Conservation (phyloP, 148 eudicot species). For the Cornus florida region DNA sequence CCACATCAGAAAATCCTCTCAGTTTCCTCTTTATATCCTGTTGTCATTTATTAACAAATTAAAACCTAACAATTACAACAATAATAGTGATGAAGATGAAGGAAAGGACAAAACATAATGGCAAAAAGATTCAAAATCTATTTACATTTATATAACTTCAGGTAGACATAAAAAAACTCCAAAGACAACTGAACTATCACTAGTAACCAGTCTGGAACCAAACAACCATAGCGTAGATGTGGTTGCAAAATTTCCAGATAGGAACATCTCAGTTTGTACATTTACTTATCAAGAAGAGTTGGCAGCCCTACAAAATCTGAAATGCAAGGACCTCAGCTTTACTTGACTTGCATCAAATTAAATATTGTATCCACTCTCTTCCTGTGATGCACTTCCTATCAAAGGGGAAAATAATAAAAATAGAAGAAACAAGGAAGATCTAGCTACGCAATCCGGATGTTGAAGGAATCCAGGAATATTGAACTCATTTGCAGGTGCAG, state of each 20-base stretch:
- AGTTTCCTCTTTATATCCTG: not conserved
- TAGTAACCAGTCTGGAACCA: not conserved
- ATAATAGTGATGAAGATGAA: not conserved
- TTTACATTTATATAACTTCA: not conserved
- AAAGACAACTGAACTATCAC: not conserved
- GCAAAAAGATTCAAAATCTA: not conserved
- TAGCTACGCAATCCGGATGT: not conserved
- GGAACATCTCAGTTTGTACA: not conserved
- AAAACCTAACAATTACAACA: not conserved
- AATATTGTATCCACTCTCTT: not conserved
- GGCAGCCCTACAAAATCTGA: not conserved
- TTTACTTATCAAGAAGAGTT: not conserved
- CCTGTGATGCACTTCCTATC: not conserved
- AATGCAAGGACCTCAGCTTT: not conserved
- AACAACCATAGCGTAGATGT: not conserved
- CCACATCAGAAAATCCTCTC: no score
- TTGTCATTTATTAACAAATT: not conserved
- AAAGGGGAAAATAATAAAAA: not conserved
- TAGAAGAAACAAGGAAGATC: not conserved
- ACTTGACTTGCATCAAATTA: not conserved
- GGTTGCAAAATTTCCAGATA: conserved; percentile 1
- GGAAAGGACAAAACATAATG: not conserved
- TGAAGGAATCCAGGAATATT: no score
- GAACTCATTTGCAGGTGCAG: not conserved
- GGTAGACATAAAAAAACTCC: not conserved